A percentile compares a stretch with the other conserved stretches of the same genome.
Evolutionary conservation across 192 early-diverging fungal species (phyloP).

Genomic region (Gryganskiella cystojenkinii): DNA sequence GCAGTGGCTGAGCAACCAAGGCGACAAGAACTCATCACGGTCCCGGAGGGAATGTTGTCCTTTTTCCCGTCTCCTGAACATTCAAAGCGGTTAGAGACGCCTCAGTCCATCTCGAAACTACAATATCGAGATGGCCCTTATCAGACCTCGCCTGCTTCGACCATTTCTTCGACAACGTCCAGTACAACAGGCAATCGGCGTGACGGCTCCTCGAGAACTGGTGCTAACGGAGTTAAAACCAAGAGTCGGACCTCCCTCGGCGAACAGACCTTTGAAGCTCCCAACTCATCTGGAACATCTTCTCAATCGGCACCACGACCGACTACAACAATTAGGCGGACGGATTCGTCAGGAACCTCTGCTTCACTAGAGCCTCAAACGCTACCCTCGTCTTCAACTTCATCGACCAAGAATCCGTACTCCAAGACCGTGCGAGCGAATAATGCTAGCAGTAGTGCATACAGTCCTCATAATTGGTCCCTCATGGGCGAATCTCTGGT

Average conservation of each 20-base stretch:
- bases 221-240: background rate
- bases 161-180: conserved; percentile 12
- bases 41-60: conserved; percentile 35
- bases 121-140: conserved; percentile 9
- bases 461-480: conserved; percentile 32
- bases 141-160: conserved; percentile 9
- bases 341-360: too few species aligned
- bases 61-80: conserved; percentile 45
- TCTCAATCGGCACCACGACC: background rate
- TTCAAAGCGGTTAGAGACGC: conserved; percentile 39
- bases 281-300: background rate
- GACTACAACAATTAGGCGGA: too few species aligned
- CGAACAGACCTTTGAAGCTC: conserved; percentile 33
- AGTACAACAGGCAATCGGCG: background rate
- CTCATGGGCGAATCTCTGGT: conserved; percentile 43
- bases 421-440: conserved; percentile 3
- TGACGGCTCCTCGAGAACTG: background rate
- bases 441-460: background rate
- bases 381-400: background rate
- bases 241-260: conserved; percentile 12
- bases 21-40: conserved; percentile 39
- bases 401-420: background rate
- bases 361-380: too few species aligned
- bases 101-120: conserved; percentile 35
- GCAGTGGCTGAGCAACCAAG: background rate